Conservation (phyloP, 257 asterid genomes). For the Solanum chiquidenum region DNA sequence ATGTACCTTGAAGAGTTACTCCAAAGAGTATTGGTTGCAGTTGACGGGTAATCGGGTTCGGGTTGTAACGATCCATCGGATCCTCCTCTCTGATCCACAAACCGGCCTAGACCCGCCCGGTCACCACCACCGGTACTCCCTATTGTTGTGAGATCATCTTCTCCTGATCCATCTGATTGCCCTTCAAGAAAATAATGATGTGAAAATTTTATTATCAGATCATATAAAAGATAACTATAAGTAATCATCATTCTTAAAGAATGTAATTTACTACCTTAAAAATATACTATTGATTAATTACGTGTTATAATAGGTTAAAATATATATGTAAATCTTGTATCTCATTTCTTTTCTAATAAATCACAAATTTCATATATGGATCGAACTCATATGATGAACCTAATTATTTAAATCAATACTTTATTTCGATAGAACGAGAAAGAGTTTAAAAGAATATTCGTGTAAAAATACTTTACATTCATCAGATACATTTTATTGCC, state of each 20-base stretch:
- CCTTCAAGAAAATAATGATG: slow-evolving; percentile 22
- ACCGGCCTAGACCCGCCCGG: slow-evolving; percentile 24
- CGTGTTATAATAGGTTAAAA: not conserved
- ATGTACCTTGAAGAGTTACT: slow-evolving; percentile 85
- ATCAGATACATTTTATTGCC: too few species aligned
- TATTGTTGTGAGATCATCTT: slow-evolving; percentile 67
- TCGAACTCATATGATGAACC: not conserved
- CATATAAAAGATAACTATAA: not conserved
- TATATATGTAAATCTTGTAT: not conserved
- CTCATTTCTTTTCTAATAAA: not conserved
- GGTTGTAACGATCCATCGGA: slow-evolving; percentile 48
- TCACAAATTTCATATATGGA: not conserved
- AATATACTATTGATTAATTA: not conserved
- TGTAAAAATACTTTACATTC: too few species aligned
- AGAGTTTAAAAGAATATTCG: not conserved
- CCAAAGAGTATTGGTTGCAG: slow-evolving; percentile 52
- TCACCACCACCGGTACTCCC: slow-evolving; percentile 42
- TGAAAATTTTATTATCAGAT: not conserved
- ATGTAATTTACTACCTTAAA: not conserved
- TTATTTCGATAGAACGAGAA: not conserved
- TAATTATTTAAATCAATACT: not conserved
- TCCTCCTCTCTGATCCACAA: slow-evolving; percentile 52
- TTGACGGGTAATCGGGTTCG: slow-evolving; percentile 41
- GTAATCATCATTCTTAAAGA: not conserved
- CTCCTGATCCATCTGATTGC: slow-evolving; percentile 94